These are phyloP conservation scores for Geotrichum europaeum DNA, from an alignment of 1,139 yeast genomes.

Conservation along the genomic window DNA sequence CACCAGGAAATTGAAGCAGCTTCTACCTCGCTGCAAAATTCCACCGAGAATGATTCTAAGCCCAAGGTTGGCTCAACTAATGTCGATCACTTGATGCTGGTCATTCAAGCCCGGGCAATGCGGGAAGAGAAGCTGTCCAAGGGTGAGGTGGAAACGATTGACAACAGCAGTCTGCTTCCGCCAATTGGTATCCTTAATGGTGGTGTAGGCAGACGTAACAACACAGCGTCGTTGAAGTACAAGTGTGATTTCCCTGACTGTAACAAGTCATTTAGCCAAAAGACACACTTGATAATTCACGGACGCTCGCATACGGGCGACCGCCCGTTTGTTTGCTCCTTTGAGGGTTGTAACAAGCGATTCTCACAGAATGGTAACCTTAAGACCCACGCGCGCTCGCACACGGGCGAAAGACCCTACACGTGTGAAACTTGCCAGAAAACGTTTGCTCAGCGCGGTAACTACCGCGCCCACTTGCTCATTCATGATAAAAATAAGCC, in stretches of 20 bases:
- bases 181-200: conserved; percentile 67
- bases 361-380: conserved; percentile 92
- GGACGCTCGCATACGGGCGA: conserved; percentile 78
- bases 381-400: conserved; percentile 74
- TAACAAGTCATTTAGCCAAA: conserved; percentile 80
- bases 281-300: conserved; percentile 87
- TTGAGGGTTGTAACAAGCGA: conserved; percentile 52
- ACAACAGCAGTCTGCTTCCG: conserved; percentile 45
- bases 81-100: conserved; percentile 83
- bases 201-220: conserved; percentile 67
- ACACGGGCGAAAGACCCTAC: conserved; percentile 87
- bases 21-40: not conserved
- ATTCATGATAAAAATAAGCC: conserved; percentile 81
- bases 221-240: conserved; percentile 38
- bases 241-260: conserved; percentile 61
- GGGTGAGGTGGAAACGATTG: conserved; percentile 26
- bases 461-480: conserved; percentile 75
- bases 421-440: conserved; percentile 67
- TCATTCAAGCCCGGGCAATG: conserved; percentile 79
- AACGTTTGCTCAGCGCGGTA: conserved; percentile 81
- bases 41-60: conserved; percentile 27
- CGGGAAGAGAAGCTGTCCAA: conserved; percentile 41
- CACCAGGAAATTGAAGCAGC: conserved; percentile 14
- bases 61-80: conserved; percentile 80
- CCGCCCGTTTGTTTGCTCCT: conserved; percentile 59